Percentiles rank a stretch among this genome's conserved stretches.
phyloP scores from a whole-genome alignment of 768 basidiomycete species.

The Daedalea quercina region DNA sequence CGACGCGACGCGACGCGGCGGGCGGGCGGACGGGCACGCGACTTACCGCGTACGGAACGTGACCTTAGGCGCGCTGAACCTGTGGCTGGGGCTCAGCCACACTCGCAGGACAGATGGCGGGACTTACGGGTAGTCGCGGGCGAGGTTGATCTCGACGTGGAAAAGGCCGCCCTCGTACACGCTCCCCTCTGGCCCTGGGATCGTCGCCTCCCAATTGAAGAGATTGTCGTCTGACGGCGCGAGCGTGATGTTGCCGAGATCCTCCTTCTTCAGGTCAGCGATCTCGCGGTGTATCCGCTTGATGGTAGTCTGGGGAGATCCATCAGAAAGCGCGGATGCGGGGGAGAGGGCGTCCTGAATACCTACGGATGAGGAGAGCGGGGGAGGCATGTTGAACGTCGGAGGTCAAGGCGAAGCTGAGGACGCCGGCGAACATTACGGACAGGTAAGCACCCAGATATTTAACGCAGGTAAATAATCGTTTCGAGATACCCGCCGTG shows the following conservation, averaged over 20 bases:
- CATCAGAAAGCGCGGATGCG: neutral
- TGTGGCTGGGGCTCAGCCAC: conserved; percentile 19
- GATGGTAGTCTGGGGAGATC: conserved; percentile 51
- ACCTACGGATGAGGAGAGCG: conserved; percentile 7
- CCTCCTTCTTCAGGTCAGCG: conserved; percentile 74
- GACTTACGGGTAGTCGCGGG: conserved; percentile 75
- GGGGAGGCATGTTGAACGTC: conserved; percentile 10
- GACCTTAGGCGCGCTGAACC: conserved; percentile 78
- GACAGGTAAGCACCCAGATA: too few species aligned
- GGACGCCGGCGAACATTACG: neutral
- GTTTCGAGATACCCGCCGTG: too few species aligned
- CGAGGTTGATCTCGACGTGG: conserved; percentile 56
- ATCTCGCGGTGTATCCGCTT: conserved; percentile 85
- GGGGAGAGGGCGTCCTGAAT: neutral
- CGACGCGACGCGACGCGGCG: neutral
- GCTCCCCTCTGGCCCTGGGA: conserved; percentile 80
- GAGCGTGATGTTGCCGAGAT: conserved; percentile 67
- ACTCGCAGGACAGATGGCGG: conserved; percentile 2
- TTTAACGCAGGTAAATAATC: too few species aligned
- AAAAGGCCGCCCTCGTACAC: conserved; percentile 79
- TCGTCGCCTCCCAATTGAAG: conserved; percentile 67
- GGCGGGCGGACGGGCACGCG: neutral
- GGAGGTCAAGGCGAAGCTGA: neutral
- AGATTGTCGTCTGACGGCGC: conserved; percentile 58
- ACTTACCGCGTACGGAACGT: conserved; percentile 64